phyloP scores from a whole-genome alignment of 805 yeast species.

The Diddensiella santjacobensis region DNA sequence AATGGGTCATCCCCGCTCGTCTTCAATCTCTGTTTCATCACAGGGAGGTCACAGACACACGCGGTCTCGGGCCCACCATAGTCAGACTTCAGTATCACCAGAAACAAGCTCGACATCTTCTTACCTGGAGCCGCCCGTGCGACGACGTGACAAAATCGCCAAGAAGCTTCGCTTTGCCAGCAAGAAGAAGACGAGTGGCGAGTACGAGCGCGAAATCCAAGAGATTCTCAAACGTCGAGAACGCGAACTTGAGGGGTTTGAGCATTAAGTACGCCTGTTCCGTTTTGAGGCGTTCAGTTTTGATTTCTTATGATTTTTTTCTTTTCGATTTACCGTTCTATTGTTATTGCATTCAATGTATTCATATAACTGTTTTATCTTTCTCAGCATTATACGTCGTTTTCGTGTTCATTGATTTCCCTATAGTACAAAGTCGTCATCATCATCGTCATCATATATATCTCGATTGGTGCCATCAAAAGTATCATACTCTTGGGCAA shows the following conservation, averaged over 20 bases:
- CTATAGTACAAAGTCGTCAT: constrained; percentile 2
- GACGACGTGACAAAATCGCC: constrained; percentile 16
- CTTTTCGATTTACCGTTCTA: constrained; percentile 1
- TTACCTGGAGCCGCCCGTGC: background rate
- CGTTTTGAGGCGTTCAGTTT: too few species aligned
- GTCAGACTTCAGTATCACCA: background rate
- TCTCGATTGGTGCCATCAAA: constrained; percentile 16
- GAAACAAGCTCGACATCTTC: background rate
- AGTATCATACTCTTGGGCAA: constrained; percentile 21
- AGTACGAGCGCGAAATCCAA: constrained; percentile 35
- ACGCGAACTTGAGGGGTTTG: constrained; percentile 24
- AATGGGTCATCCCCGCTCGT: background rate
- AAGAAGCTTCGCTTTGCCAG: constrained; percentile 30
- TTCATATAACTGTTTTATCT: too few species aligned
- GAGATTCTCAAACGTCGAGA: constrained; percentile 37
- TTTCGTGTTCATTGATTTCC: too few species aligned
- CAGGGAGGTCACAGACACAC: background rate
- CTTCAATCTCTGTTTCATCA: background rate
- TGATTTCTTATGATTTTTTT: too few species aligned
- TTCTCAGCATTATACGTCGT: too few species aligned
- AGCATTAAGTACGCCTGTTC: background rate
- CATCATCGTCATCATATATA: constrained; percentile 13
- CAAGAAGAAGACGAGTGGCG: constrained; percentile 25
- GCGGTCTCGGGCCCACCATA: background rate
- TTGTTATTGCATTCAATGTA: too few species aligned